Conservation (phyloP, 1,139 yeast species). For the Hemisphaericaspora lyxosophila region DNA sequence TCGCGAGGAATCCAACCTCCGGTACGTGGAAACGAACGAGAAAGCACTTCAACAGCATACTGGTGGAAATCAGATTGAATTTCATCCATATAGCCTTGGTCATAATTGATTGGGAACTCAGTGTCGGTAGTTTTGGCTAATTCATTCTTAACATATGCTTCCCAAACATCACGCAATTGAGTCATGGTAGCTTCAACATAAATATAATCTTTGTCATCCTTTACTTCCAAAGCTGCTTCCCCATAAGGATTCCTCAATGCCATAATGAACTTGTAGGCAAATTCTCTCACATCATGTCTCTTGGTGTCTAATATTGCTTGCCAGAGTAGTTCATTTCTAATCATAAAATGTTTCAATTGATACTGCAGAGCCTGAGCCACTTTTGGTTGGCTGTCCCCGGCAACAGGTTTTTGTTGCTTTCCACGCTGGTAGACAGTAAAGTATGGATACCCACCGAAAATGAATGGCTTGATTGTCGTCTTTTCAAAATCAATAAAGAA, state of each 20-base stretch:
- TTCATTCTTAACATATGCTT: conserved; percentile 61
- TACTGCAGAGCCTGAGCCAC: conserved; percentile 77
- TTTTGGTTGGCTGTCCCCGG: conserved; percentile 64
- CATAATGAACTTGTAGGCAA: conserved; percentile 77
- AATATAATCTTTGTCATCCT: conserved; percentile 61
- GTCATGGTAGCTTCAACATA: conserved; percentile 66
- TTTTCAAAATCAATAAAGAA: conserved; percentile 81
- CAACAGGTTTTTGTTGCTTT: conserved; percentile 75
- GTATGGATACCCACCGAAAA: conserved; percentile 73
- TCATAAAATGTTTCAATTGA: conserved; percentile 80
- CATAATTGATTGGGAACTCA: conserved; percentile 61
- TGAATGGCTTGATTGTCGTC: conserved; percentile 74
- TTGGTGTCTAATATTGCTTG: conserved; percentile 70
- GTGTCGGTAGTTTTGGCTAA: conserved; percentile 47
- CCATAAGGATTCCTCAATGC: conserved; percentile 64
- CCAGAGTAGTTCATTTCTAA: conserved; percentile 90
- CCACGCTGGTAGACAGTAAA: conserved; percentile 88
- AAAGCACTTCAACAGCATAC: conserved; percentile 65
- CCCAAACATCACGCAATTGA: conserved; percentile 78
- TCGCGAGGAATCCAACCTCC: conserved; percentile 97
- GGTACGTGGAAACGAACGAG: conserved; percentile 84
- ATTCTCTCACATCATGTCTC: conserved; percentile 66
- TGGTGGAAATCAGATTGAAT: conserved; percentile 60
- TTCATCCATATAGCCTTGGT: conserved; percentile 53
- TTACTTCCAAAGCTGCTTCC: conserved; percentile 64